Evolutionary conservation across 1,284 basidiomycete genomes (phyloP).

Genomic region (Paramarasmius palmivorus): DNA sequence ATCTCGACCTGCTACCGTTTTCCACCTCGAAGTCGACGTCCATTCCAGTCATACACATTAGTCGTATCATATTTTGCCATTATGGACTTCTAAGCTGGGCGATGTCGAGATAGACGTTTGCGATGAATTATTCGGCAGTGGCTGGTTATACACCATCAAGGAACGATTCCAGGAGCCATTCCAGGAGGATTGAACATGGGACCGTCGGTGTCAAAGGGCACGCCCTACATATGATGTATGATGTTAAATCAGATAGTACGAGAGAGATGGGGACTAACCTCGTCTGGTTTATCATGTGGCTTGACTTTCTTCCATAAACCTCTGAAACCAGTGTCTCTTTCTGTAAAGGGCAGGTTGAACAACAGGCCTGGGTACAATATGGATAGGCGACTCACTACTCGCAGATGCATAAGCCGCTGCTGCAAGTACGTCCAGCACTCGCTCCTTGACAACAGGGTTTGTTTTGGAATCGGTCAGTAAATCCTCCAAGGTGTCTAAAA

Average conservation of each 20-base stretch:
- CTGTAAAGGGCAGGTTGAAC: slow-evolving; percentile 16
- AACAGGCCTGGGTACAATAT: too few species aligned
- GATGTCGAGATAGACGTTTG: too few species aligned
- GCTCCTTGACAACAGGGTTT: slow-evolving; percentile 71
- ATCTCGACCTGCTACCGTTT: too few species aligned
- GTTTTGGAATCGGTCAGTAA: slow-evolving; percentile 52
- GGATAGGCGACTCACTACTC: too few species aligned
- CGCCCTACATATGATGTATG: slow-evolving; percentile 35
- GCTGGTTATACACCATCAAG: background rate
- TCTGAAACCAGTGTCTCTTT: slow-evolving; percentile 54
- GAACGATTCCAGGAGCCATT: slow-evolving; percentile 19
- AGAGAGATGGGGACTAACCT: slow-evolving; percentile 41
- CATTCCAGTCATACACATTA: too few species aligned
- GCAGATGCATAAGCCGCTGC: slow-evolving; percentile 67
- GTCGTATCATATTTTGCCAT: too few species aligned
- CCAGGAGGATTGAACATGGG: slow-evolving; percentile 71
- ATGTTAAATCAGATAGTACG: background rate
- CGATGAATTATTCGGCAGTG: too few species aligned
- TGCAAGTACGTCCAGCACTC: slow-evolving; percentile 69
- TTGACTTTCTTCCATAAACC: slow-evolving; percentile 70
- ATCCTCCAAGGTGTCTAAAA: slow-evolving; percentile 73
- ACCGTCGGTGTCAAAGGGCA: slow-evolving; percentile 74
- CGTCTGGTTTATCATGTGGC: slow-evolving; percentile 67
- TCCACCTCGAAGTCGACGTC: too few species aligned
- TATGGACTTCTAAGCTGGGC: too few species aligned